Percentiles rank a stretch among this genome's conserved stretches.
Evolutionary conservation across 495 filamentous ascomycete genomes (phyloP).

Genomic region (Evernia prunastri): DNA sequence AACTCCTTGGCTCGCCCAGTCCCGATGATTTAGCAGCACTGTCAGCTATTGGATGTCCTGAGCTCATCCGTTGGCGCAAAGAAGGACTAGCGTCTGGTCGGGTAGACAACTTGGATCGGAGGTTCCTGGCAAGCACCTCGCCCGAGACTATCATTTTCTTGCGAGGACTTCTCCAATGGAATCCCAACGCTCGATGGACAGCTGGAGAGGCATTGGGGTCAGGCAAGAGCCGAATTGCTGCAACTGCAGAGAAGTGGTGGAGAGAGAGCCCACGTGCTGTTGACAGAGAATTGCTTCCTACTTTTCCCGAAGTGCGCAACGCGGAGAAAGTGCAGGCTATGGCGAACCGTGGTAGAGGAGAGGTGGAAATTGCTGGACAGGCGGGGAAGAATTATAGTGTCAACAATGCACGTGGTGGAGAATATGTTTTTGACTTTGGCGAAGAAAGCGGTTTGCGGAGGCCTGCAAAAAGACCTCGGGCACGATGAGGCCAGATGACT

Average conservation of each 20-base stretch:
- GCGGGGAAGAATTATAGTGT: constrained; percentile 16
- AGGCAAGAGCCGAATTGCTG: constrained; percentile 22
- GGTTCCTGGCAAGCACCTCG: constrained; percentile 25
- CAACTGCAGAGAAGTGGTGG: constrained; percentile 30
- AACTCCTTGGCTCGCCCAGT: constrained; percentile 37
- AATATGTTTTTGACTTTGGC: constrained; percentile 39
- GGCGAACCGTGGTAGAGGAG: constrained; percentile 19
- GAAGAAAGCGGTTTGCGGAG: constrained; percentile 26
- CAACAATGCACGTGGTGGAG: constrained; percentile 13
- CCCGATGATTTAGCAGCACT: constrained; percentile 33
- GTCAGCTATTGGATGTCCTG: constrained; percentile 31
- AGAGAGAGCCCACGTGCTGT: constrained; percentile 37
- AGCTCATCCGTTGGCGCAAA: constrained; percentile 30
- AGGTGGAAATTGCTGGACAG: constrained; percentile 20
- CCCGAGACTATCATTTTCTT: constrained; percentile 28
- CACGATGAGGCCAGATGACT: constrained; percentile 1
- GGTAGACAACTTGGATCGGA: constrained; percentile 29
- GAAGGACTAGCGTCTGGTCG: constrained; percentile 27
- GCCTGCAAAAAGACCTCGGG: constrained; percentile 26
- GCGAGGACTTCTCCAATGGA: constrained; percentile 28
- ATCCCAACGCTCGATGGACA: constrained; percentile 30
- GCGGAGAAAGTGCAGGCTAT: constrained; percentile 15
- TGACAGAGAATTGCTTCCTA: constrained; percentile 37
- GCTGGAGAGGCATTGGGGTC: constrained; percentile 29
- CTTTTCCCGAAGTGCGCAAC: constrained; percentile 41